These are phyloP conservation scores for Cercospora citrullina DNA, from an alignment of 2,329 filamentous ascomycete genomes.

Conservation along the genomic window DNA sequence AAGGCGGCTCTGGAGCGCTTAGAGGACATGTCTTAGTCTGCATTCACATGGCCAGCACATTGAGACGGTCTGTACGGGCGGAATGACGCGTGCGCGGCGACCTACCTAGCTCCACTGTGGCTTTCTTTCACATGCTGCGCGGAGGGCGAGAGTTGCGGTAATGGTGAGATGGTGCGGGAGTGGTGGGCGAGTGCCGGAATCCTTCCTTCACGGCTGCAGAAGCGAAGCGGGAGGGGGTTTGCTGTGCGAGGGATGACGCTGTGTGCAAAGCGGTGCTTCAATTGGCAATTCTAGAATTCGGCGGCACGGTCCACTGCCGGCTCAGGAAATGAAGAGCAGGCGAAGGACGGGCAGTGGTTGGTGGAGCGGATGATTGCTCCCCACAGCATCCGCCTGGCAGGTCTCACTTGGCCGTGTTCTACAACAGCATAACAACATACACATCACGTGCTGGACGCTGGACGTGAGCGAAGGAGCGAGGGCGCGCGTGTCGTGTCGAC, in stretches of 20 bases:
- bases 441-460: background rate
- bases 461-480: background rate
- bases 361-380: slow-evolving; percentile 2
- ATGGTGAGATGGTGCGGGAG: slow-evolving; percentile 8
- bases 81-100: slow-evolving; percentile 4
- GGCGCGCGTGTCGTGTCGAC: background rate
- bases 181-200: background rate
- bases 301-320: background rate
- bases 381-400: background rate
- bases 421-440: background rate
- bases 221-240: background rate
- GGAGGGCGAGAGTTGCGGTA: slow-evolving; percentile 4
- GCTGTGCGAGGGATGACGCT: slow-evolving; percentile 1
- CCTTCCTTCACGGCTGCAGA: slow-evolving; percentile 3
- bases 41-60: slow-evolving; percentile 31
- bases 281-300: background rate
- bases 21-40: slow-evolving; percentile 61
- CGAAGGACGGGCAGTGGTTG: background rate
- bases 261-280: background rate
- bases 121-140: slow-evolving; percentile 12
- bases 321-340: background rate
- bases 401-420: background rate
- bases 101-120: slow-evolving; percentile 21
- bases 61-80: slow-evolving; percentile 29
- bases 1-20: slow-evolving; percentile 79